Conservation (phyloP, 305 asterid species). For the Fraxinus angustifolia region DNA sequence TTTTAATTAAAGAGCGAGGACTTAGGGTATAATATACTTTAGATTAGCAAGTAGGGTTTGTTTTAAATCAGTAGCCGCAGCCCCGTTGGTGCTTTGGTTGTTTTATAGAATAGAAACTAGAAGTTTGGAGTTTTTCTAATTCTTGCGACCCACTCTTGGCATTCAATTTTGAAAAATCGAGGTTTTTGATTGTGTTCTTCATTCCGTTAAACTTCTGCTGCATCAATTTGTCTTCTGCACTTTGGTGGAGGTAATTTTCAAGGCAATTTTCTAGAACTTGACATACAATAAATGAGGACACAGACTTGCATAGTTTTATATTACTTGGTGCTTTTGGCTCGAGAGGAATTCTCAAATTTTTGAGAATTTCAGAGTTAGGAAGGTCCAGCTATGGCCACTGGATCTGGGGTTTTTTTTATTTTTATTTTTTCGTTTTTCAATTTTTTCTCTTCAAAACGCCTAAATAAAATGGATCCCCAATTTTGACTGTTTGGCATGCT, state of each 20-base stretch:
- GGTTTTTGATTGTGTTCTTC: background rate
- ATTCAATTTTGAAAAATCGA: background rate
- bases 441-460: background rate
- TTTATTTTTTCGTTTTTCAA: background rate
- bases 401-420: background rate
- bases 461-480: background rate
- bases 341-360: background rate
- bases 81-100: background rate
- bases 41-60: background rate
- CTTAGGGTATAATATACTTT: background rate
- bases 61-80: background rate
- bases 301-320: background rate
- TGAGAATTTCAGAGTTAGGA: background rate
- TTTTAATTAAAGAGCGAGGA: background rate
- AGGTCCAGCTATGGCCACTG: background rate
- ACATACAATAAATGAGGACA: background rate
- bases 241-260: background rate
- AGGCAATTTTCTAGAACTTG: background rate
- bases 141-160: background rate
- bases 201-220: background rate
- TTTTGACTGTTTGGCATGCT: background rate
- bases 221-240: background rate
- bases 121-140: background rate
- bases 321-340: background rate
- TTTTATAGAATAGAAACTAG: background rate